Percentiles rank a stretch among this genome's conserved stretches.
phyloP scores from a whole-genome alignment of 805 yeast genomes.

The Starmera quercuum region DNA sequence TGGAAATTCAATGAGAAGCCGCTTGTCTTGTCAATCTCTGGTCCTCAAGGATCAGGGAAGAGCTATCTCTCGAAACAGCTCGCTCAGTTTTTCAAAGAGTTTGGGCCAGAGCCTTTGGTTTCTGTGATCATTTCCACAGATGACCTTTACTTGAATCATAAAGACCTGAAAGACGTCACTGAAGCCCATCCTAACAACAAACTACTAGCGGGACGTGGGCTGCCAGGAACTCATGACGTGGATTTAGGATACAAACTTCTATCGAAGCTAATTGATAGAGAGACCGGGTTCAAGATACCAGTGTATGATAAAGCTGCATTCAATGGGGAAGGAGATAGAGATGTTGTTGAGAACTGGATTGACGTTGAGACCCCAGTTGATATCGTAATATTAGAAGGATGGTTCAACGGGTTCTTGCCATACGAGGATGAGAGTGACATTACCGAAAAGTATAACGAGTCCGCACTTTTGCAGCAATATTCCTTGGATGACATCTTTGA shows the following conservation, averaged over 20 bases:
- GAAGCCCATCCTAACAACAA: conserved; percentile 34
- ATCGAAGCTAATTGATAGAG: conserved; percentile 18
- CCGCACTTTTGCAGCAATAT: conserved; percentile 20
- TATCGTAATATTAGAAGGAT: conserved; percentile 80
- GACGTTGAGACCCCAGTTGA: conserved; percentile 36
- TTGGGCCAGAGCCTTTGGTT: conserved; percentile 26
- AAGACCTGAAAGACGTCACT: conserved; percentile 46
- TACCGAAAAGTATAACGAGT: conserved; percentile 9
- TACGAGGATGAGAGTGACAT: conserved; percentile 22
- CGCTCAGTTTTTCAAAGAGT: conserved; percentile 21
- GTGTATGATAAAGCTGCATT: conserved; percentile 69
- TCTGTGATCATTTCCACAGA: conserved; percentile 65
- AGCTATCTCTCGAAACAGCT: conserved; percentile 45
- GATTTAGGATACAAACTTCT: conserved; percentile 24
- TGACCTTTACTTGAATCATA: conserved; percentile 71
- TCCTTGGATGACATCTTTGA: conserved; percentile 19
- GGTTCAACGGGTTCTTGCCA: conserved; percentile 79
- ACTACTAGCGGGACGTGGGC: conserved; percentile 71
- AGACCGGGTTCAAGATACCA: conserved; percentile 40
- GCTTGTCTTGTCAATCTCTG: conserved; percentile 30
- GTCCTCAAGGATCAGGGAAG: conserved; percentile 81
- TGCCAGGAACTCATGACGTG: conserved; percentile 92
- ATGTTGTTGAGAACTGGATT: conserved; percentile 31
- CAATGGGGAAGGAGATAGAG: conserved; percentile 76
- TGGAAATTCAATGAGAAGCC: conserved; percentile 1